Conservation (phyloP, 768 basidiomycete species). For the Hirschioporus abietinus region DNA sequence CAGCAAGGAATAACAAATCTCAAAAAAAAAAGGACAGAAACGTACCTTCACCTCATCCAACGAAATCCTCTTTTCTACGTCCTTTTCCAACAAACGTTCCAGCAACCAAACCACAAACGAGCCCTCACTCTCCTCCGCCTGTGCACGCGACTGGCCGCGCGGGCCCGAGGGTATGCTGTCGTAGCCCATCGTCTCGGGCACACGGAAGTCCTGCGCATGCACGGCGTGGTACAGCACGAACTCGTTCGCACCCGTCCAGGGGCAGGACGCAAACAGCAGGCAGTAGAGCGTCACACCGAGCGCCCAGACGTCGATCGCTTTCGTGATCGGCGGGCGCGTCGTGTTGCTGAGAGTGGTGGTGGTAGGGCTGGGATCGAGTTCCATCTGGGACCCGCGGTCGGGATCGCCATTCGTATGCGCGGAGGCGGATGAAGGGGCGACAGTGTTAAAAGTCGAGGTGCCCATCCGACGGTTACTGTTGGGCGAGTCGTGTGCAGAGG, state of each 20-base stretch:
- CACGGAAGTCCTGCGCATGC: slow-evolving; percentile 67
- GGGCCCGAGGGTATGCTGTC: slow-evolving; percentile 57
- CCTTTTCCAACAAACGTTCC: slow-evolving; percentile 77
- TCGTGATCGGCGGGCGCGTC: slow-evolving; percentile 61
- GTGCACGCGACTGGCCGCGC: slow-evolving; percentile 41
- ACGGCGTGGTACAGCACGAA: slow-evolving; percentile 79
- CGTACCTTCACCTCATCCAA: slow-evolving; percentile 79
- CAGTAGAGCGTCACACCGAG: slow-evolving; percentile 95
- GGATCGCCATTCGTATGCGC: slow-evolving; percentile 19
- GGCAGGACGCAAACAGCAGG: slow-evolving; percentile 89
- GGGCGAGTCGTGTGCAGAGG: slow-evolving; percentile 1
- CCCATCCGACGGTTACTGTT: background rate
- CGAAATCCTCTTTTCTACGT: slow-evolving; percentile 65
- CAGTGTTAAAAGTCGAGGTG: slow-evolving; percentile 6
- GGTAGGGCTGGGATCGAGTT: background rate
- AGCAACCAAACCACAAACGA: slow-evolving; percentile 64
- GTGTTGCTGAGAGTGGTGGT: slow-evolving; percentile 12
- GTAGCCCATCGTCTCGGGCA: slow-evolving; percentile 64
- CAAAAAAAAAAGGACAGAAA: slow-evolving; percentile 19
- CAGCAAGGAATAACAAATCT: slow-evolving; percentile 8
- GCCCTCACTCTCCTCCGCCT: slow-evolving; percentile 44
- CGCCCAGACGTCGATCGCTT: slow-evolving; percentile 97
- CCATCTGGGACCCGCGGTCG: too few species aligned
- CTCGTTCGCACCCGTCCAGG: slow-evolving; percentile 48
- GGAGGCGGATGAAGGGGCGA: slow-evolving; percentile 21